Base-by-base conservation (phyloP, 2,329 filamentous ascomycete genomes). In the Fonsecaea pedrosoi region DNA sequence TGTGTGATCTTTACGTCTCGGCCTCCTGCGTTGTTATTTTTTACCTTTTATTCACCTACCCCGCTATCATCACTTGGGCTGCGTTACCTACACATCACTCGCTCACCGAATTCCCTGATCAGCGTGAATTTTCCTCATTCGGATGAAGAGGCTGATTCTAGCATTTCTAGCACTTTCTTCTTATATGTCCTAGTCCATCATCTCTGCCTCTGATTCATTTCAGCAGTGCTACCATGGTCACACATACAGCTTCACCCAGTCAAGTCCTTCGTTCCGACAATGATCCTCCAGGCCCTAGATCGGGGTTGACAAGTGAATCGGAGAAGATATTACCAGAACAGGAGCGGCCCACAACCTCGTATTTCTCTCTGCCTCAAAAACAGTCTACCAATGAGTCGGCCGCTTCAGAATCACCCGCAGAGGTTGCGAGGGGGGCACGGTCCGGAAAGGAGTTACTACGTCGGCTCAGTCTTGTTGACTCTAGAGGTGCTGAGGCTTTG, bases 381-480 rank as follows among this genome's bases (percentile, higher is more conserved):
- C 67, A 63, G 65, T 67, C 53, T 70, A 72, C 48, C 72, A 75
- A 58, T 21, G 30, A 59, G 15, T 42, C 63, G 2, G 53, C 59
- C 18, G 48, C 60, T 32, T 48, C 56, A 21, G 59, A 61, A 12
- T 69, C 81, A 78, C 30, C 78, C 80, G 2, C 78, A 4, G 78
- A 83, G 60, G 78, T 77, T 30, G 80, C 78, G 13, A 80, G 78
- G 55, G 82, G 81, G 65, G 81, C 80, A 42, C 78, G 76, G 53
- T 80, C 81, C 2, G 81, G 80, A 13, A 80, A 82, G 63, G 84
- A 87, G 40, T 74, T 87, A 42, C 75, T 87, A 54, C 81, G 82
- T 60, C 83, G 83, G n/a, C 73, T 87, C 69, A 86, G 84, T 71
- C 75, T 85, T 30, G 74, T 78, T 63, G 75, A 78, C 65, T 71